Base-by-base conservation (phyloP, 140 eudicot species). In the Senecio squalidus region DNA sequence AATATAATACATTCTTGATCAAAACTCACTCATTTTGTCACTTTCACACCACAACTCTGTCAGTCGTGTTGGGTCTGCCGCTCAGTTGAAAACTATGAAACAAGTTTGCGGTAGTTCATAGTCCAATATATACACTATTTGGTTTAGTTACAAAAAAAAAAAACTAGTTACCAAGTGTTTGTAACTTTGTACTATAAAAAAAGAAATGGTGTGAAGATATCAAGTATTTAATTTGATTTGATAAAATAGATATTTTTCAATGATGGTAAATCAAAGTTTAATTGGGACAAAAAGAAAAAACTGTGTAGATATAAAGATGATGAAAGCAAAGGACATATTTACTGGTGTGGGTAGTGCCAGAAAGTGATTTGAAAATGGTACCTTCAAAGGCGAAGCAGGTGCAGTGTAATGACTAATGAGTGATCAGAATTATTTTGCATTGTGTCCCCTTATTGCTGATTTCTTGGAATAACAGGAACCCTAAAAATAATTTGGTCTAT, bases 311-410 rank as follows among this genome's bases (percentile, higher is more conserved):
- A 6, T 14, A 20, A 62, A 47, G 23, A 62, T 31, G 58, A 62
- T 47, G 68, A 62, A 47, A 62, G 69, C 49, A 64, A 62, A 64
- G 60, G 18, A 33, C 49, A 33, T 8, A 30, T n/a, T 60, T 21
- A 34, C 36, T 24, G 62, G 70, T 38, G 52, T 51, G 29, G 23
- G 23, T 50, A 36, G 41, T 51, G 61, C 59, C 52, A 64, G 52
- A 64, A 36, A 36, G 15, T 33, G 59, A 64, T 50, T 22, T 11
- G 24, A 64, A 64, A 64, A 17, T 62, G 9, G 62, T 50, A 50
- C 60, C 39, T 29, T 64, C 23, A 10, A 65, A 38, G 28, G 22
- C 15, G 58, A 23, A 13, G 43, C 15, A 66, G 27, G 30, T 54
- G 45, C 5, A 31, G 18, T 10, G 29, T 25, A 40, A 27, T 17